These are phyloP conservation scores for Eimeria sp. DNA, from an alignment of 169 alveolate species.

Conservation along the genomic window DNA sequence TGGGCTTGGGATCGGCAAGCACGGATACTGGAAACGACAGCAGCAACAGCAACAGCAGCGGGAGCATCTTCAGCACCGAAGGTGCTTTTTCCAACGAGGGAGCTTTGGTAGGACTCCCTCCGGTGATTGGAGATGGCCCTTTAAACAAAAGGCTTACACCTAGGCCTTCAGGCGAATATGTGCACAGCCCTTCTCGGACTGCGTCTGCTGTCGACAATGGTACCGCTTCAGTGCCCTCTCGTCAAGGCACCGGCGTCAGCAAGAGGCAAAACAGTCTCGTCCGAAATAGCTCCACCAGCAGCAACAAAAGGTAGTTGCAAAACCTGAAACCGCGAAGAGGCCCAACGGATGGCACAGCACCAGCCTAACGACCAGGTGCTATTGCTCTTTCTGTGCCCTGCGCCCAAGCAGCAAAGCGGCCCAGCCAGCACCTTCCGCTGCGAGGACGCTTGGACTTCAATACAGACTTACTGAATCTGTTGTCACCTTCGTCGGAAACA, in stretches of 20 bases:
- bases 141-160: slow-evolving; percentile 35
- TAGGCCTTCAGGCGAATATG: slow-evolving; percentile 9
- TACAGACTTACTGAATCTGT: neutral
- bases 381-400: neutral
- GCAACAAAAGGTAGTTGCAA: slow-evolving; percentile 18
- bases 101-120: neutral
- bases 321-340: neutral
- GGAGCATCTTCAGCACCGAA: slow-evolving; percentile 1
- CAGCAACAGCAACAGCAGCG: slow-evolving; percentile 59
- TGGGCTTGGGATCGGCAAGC: slow-evolving; percentile 1
- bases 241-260: slow-evolving; percentile 13
- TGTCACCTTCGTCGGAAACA: neutral
- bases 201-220: slow-evolving; percentile 1
- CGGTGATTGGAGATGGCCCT: slow-evolving; percentile 62
- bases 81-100: neutral
- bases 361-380: neutral
- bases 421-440: neutral
- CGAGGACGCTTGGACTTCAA: neutral
- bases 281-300: slow-evolving; percentile 8
- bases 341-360: neutral
- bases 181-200: neutral
- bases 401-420: neutral
- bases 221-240: slow-evolving; percentile 21
- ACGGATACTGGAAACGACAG: slow-evolving; percentile 2
- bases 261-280: slow-evolving; percentile 32